phyloP scores from a whole-genome alignment of 768 basidiomycete species.

The Rhodotorula taiwanensis region DNA sequence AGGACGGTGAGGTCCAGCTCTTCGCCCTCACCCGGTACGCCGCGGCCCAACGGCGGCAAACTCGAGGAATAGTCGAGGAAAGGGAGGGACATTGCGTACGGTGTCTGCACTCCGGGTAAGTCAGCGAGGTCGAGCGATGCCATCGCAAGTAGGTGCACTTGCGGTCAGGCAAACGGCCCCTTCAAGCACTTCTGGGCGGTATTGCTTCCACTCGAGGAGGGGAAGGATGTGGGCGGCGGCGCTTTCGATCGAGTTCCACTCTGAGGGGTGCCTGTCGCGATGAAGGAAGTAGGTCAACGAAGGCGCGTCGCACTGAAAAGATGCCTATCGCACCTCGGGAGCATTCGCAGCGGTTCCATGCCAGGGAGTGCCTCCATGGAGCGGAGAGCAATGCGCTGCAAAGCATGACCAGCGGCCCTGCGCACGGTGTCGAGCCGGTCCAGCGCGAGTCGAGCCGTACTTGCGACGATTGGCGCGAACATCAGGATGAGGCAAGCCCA shows the following conservation, averaged over 20 bases:
- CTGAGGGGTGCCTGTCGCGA: constrained; percentile 52
- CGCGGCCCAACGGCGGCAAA: constrained; percentile 20
- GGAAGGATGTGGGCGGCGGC: constrained; percentile 21
- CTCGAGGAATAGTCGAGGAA: constrained; percentile 39
- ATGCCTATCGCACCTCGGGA: too few species aligned
- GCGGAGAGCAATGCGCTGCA: constrained; percentile 41
- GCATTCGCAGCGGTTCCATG: too few species aligned
- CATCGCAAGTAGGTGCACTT: background rate
- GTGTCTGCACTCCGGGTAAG: constrained; percentile 41
- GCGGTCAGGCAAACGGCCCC: constrained; percentile 19
- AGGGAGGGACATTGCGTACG: background rate
- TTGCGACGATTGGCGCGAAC: constrained; percentile 50
- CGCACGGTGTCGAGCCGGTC: constrained; percentile 88
- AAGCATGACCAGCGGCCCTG: constrained; percentile 63
- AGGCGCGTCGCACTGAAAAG: too few species aligned
- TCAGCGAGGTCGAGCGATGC: too few species aligned
- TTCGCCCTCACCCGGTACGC: too few species aligned
- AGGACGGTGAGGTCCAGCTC: constrained; percentile 52
- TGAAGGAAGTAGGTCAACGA: too few species aligned
- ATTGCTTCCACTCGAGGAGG: constrained; percentile 11
- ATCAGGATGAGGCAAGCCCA: constrained; percentile 55
- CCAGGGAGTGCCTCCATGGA: too few species aligned
- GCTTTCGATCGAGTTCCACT: constrained; percentile 19
- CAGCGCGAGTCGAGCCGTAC: constrained; percentile 77
- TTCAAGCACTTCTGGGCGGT: constrained; percentile 18